Conservation (phyloP, 805 yeast genomes). For the Blastobotrys terrestris region DNA sequence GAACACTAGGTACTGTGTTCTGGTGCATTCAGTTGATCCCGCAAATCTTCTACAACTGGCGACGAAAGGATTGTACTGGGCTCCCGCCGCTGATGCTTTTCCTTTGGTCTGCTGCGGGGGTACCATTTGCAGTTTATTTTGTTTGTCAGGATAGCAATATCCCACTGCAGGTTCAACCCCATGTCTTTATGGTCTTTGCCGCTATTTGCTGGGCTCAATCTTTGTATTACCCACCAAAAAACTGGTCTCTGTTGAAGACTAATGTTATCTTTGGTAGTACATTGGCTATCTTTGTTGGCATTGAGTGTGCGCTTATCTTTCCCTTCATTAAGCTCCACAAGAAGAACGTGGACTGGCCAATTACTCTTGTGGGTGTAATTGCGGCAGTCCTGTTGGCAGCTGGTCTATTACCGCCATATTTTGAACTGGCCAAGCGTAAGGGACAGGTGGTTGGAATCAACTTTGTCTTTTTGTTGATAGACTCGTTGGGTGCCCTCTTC, state of each 20-base stretch:
- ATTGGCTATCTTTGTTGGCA: slow-evolving; percentile 43
- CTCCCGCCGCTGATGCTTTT: slow-evolving; percentile 85
- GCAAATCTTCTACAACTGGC: slow-evolving; percentile 70
- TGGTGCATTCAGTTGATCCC: slow-evolving; percentile 94
- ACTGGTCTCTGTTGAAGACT: slow-evolving; percentile 32
- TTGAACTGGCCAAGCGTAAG: slow-evolving; percentile 68
- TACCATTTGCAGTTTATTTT: slow-evolving; percentile 85
- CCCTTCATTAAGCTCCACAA: slow-evolving; percentile 54
- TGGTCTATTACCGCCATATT: slow-evolving; percentile 86
- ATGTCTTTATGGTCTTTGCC: slow-evolving; percentile 67
- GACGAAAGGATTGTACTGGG: slow-evolving; percentile 75
- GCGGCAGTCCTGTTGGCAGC: slow-evolving; percentile 70
- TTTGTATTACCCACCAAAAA: slow-evolving; percentile 67
- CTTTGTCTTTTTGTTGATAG: slow-evolving; percentile 69
- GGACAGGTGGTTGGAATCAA: slow-evolving; percentile 89
- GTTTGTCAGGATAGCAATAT: slow-evolving; percentile 62
- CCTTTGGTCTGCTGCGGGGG: slow-evolving; percentile 72
- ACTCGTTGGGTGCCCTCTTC: slow-evolving; percentile 75
- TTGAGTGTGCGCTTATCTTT: slow-evolving; percentile 65
- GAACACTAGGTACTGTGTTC: slow-evolving; percentile 81
- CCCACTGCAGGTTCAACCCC: slow-evolving; percentile 84
- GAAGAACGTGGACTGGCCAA: slow-evolving; percentile 64
- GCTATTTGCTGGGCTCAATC: slow-evolving; percentile 61
- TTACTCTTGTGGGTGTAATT: slow-evolving; percentile 68
- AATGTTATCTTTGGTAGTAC: slow-evolving; percentile 34